Evolutionary conservation across 2,329 filamentous ascomycete species (phyloP).

Genomic region (Fusarium metavorans): DNA sequence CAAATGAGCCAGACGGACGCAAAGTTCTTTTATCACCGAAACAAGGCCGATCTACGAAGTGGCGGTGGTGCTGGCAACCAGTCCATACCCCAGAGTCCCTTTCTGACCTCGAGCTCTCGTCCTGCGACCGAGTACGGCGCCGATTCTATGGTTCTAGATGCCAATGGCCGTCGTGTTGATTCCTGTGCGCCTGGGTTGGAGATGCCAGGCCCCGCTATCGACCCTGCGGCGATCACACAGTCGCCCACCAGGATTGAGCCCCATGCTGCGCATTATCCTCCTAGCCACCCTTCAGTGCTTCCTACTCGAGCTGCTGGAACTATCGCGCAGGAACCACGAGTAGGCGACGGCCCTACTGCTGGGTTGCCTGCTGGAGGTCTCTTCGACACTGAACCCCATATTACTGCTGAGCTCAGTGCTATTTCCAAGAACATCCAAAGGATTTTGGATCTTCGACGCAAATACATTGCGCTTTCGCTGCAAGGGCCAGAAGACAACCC

Average conservation of each 20-base stretch:
- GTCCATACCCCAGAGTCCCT: slow-evolving; percentile 61
- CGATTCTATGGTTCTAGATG: slow-evolving; percentile 50
- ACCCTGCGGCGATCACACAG: slow-evolving; percentile 22
- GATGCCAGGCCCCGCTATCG: slow-evolving; percentile 31
- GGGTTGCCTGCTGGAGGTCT: slow-evolving; percentile 59
- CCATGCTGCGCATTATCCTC: slow-evolving; percentile 14
- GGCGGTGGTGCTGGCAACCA: slow-evolving; percentile 55
- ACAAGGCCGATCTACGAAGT: slow-evolving; percentile 71
- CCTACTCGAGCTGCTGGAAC: slow-evolving; percentile 15
- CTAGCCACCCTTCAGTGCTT: slow-evolving; percentile 11
- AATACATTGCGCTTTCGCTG: slow-evolving; percentile 87
- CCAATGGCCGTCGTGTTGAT: slow-evolving; percentile 40
- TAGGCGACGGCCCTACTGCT: slow-evolving; percentile 33
- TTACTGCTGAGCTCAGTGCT: slow-evolving; percentile 83
- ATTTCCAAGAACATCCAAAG: slow-evolving; percentile 94
- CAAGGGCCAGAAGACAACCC: slow-evolving; percentile 89
- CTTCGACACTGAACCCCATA: slow-evolving; percentile 79
- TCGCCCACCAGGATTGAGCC: slow-evolving; percentile 22
- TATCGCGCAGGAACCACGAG: slow-evolving; percentile 20
- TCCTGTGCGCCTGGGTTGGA: slow-evolving; percentile 55
- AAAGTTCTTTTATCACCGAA: slow-evolving; percentile 94
- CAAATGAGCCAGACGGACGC: slow-evolving; percentile 94
- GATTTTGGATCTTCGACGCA: slow-evolving; percentile 87
- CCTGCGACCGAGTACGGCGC: slow-evolving; percentile 52
- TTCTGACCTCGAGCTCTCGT: slow-evolving; percentile 53